phyloP scores from a whole-genome alignment of 805 yeast genomes.

The Candida ficus region DNA sequence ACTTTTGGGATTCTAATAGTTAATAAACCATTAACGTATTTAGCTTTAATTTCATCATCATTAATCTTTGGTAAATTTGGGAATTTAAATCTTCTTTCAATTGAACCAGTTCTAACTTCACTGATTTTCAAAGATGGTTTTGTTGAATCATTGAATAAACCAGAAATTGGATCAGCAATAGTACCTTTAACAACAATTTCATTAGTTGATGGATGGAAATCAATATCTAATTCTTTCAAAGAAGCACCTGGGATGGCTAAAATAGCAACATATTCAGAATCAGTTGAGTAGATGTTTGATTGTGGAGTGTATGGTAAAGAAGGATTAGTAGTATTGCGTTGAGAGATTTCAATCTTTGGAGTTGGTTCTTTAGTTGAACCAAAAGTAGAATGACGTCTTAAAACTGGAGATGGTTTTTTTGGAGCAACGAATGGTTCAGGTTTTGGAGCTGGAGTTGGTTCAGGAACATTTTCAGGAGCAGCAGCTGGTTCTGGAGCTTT shows the following conservation, averaged over 20 bases:
- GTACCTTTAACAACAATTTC: conserved; percentile 50
- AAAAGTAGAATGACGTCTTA: conserved; percentile 22
- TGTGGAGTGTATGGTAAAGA: conserved; percentile 52
- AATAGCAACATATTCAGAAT: conserved; percentile 40
- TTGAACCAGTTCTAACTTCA: conserved; percentile 52
- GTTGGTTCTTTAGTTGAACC: conserved; percentile 18
- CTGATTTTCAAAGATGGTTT: conserved; percentile 30
- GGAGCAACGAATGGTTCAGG: background rate
- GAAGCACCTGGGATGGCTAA: conserved; percentile 57
- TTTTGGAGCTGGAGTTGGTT: conserved; percentile 1
- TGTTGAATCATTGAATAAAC: background rate
- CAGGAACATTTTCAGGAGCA: background rate
- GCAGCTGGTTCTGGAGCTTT: background rate
- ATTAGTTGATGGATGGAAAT: conserved; percentile 53
- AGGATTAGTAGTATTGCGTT: conserved; percentile 22
- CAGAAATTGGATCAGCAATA: conserved; percentile 21
- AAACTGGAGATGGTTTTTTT: conserved; percentile 8
- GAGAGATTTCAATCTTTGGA: conserved; percentile 25
- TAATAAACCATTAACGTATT: conserved; percentile 47
- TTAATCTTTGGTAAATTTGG: conserved; percentile 48
- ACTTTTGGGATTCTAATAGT: conserved; percentile 48
- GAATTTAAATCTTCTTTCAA: conserved; percentile 52
- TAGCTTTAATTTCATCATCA: conserved; percentile 51
- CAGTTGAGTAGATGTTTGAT: conserved; percentile 50
- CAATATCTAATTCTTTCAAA: conserved; percentile 46